Evolutionary conservation across 768 basidiomycete genomes (phyloP).

Genomic region (Leucosporidium yakuticum): DNA sequence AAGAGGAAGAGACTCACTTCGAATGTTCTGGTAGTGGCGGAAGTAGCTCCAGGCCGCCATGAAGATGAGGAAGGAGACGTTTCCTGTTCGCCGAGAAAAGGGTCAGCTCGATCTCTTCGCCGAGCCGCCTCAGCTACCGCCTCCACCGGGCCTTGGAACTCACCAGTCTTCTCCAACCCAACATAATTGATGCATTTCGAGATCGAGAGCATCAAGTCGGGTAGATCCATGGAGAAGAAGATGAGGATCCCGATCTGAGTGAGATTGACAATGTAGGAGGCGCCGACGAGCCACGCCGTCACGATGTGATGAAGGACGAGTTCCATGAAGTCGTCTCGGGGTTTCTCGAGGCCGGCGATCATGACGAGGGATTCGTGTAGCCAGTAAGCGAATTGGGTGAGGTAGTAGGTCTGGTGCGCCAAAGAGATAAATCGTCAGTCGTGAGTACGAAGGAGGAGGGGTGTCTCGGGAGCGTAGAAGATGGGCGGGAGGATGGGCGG

Average conservation of each 20-base stretch:
- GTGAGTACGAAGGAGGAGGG: no score
- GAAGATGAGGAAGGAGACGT: slow-evolving; percentile 44
- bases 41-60: slow-evolving; percentile 34
- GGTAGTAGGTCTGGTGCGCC: slow-evolving; percentile 89
- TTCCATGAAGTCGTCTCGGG: slow-evolving; percentile 85
- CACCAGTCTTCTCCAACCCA: slow-evolving; percentile 46
- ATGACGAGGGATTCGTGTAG: slow-evolving; percentile 87
- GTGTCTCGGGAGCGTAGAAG: no score
- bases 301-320: slow-evolving; percentile 76
- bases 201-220: slow-evolving; percentile 71
- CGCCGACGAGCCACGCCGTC: slow-evolving; percentile 91
- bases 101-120: no score
- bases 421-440: no score
- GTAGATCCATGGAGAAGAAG: slow-evolving; percentile 94
- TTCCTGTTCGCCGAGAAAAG: slow-evolving; percentile 51
- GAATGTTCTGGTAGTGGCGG: slow-evolving; percentile 64
- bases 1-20: slow-evolving; percentile 41
- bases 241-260: slow-evolving; percentile 80
- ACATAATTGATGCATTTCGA: slow-evolving; percentile 87
- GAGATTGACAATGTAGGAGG: slow-evolving; percentile 59
- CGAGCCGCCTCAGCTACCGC: no score
- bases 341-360: slow-evolving; percentile 79
- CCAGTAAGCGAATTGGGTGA: slow-evolving; percentile 80
- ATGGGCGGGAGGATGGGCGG: no score
- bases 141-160: neutral